These are phyloP conservation scores for Globomyces sp. DNA, from an alignment of 371 early-diverging fungal genomes.

Conservation along the genomic window DNA sequence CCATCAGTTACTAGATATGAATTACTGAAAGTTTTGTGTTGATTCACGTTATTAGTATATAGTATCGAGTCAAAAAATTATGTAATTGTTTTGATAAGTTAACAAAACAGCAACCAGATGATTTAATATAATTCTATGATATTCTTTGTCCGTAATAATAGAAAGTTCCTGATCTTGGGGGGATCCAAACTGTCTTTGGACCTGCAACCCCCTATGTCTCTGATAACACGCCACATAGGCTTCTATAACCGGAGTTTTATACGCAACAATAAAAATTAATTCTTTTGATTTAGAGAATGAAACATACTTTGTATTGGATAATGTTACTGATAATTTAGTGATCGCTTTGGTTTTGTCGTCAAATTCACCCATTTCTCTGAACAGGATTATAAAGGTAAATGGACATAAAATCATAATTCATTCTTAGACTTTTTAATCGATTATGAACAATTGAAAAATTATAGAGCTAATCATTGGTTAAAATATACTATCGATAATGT, in stretches of 20 bases:
- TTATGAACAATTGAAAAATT: constrained; percentile 1
- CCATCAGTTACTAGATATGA: too few relatives aligned
- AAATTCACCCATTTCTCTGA: constrained; percentile 14
- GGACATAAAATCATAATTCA: too few relatives aligned
- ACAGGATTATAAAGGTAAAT: not conserved
- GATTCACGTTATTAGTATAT: not conserved
- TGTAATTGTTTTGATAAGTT: not conserved
- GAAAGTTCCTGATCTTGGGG: too few relatives aligned
- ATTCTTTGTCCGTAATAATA: too few relatives aligned
- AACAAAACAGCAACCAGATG: not conserved
- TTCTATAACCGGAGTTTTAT: not conserved
- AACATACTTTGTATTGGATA: not conserved
- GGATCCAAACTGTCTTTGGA: too few relatives aligned
- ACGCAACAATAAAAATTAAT: constrained; percentile 8
- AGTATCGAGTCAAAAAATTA: not conserved
- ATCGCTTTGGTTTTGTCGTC: constrained; percentile 11
- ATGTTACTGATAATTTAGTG: constrained; percentile 5
- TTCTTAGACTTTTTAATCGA: constrained; percentile 1
- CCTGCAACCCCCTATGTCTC: not conserved
- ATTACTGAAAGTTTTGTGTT: not conserved
- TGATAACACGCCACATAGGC: constrained; percentile 5
- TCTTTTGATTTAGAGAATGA: not conserved
- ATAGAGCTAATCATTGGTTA: constrained; percentile 13
- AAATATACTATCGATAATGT: constrained; percentile 5
- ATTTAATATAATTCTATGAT: not conserved